Percentiles rank a stretch among this genome's conserved stretches.
Conservation (phyloP, 148 eudicot genomes). For the Dysphania ambrosioides region DNA sequence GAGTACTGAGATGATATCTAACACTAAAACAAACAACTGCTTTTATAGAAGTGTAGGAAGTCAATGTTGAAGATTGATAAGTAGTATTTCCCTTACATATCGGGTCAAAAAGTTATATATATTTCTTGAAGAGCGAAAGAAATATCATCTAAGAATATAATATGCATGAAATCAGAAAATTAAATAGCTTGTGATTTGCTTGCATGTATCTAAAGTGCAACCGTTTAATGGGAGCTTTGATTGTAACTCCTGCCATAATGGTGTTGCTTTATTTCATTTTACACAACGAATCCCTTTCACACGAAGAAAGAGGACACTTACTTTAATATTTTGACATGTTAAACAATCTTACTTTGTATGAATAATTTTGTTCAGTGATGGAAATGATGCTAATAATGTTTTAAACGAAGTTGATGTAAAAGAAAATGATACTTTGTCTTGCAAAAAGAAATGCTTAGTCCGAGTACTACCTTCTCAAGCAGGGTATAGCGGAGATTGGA, state of each 20-base stretch:
- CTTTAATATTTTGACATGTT: neutral
- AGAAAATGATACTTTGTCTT: neutral
- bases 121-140: neutral
- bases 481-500: neutral
- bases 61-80: neutral
- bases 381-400: neutral
- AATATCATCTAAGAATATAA: too few species aligned
- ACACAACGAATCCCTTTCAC: neutral
- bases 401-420: too few species aligned
- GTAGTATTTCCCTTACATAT: conserved; percentile 5
- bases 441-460: neutral
- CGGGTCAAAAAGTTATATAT: conserved; percentile 20
- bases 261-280: neutral
- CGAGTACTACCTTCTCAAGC: neutral
- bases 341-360: neutral
- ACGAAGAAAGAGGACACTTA: neutral
- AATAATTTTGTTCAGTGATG: neutral
- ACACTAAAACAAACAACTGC: neutral
- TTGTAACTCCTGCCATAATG: neutral
- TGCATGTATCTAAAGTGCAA: neutral
- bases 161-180: neutral
- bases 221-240: neutral
- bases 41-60: conserved; percentile 16
- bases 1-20: neutral
- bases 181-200: too few species aligned